Evolutionary conservation across 192 early-diverging fungal genomes (phyloP), one percentile per base, ranked within the genome.

Genomic region (Linnemannia elongata): DNA sequence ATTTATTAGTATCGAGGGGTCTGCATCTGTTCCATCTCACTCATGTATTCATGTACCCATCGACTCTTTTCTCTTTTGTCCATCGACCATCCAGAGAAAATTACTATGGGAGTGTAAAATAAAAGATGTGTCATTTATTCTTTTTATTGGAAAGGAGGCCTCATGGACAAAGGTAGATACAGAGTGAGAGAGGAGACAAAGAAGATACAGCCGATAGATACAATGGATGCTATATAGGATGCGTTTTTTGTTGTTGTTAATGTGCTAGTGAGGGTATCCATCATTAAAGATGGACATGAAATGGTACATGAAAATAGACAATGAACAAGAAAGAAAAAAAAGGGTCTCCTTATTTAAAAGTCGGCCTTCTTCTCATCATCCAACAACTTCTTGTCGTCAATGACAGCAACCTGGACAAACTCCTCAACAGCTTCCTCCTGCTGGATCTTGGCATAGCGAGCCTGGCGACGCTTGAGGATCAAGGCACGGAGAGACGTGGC

Each of bases 311-410:
- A 66, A 0, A 66, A 27, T 15, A 45, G 44, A 45, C 44, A 45
- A 15, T 30, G 24, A 66, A 33, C 27, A 66, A n/a, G 57, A 30
- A 30, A 27, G 24, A n/a, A 60, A 66, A 33, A 17, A 17, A 33
- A 15, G 9, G 66, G 17, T 1, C 30, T 9, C 20, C 7, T 6
- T 30, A 1, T 4, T 41, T 55, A 27, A 45, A 52, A 22, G 10
- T 76, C 35, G 18, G 81, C 69, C 82, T 84, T 84, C 79, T 80
- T 80, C 77, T 84, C 77, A 27, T 84, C 82, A 33, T 79, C 82
- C 49, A 60, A 35, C 33, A 35, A 15, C 73, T 74, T 79, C 82
- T 84, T 79, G 73, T 83, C 76, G 35, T 84, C 82, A 30, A 84
- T 70, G 42, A 84, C 52, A 2, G 82, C 72, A 24, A 84, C 82